phyloP scores from a whole-genome alignment of 768 basidiomycete species.

The Trametes cubensis region DNA sequence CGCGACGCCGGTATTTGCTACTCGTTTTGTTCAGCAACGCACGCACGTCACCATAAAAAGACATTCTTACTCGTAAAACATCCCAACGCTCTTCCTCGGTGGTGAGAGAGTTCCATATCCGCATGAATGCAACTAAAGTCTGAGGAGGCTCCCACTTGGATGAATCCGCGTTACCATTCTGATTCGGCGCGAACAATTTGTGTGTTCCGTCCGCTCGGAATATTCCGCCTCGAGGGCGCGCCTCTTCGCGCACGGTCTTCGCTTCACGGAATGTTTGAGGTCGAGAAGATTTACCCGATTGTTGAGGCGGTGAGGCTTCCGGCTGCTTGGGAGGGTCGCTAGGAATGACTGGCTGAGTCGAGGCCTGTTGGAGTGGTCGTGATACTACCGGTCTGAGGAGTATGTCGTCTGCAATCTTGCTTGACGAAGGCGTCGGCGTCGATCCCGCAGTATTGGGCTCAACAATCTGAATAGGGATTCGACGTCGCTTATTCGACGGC shows the following conservation, averaged over 20 bases:
- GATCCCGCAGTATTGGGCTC: constrained; percentile 37
- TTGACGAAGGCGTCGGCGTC: constrained; percentile 10
- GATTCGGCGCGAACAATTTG: constrained; percentile 47
- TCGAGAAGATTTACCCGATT: too few species aligned
- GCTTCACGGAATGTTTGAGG: constrained; percentile 56
- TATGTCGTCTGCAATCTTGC: constrained; percentile 21
- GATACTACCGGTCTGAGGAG: constrained; percentile 46
- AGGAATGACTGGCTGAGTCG: background rate
- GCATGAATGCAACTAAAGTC: constrained; percentile 65
- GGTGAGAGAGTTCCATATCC: constrained; percentile 52
- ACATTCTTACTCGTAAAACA: constrained; percentile 56
- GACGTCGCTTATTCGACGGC: constrained; percentile 47
- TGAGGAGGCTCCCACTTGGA: constrained; percentile 36
- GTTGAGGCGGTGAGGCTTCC: background rate
- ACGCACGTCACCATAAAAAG: background rate
- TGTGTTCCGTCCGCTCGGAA: constrained; percentile 66
- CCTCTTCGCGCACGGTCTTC: constrained; percentile 55
- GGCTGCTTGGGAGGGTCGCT: constrained; percentile 1
- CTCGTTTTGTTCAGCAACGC: background rate
- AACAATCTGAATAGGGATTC: constrained; percentile 66
- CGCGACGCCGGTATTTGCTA: constrained; percentile 58
- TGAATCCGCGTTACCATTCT: constrained; percentile 8
- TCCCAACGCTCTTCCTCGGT: constrained; percentile 54
- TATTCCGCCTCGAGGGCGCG: constrained; percentile 68
- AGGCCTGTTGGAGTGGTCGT: constrained; percentile 29